Evolutionary conservation across 2,329 filamentous ascomycete genomes (phyloP), one percentile per base, ranked within the genome.

Genomic region (Sarocladiaceae sp.): DNA sequence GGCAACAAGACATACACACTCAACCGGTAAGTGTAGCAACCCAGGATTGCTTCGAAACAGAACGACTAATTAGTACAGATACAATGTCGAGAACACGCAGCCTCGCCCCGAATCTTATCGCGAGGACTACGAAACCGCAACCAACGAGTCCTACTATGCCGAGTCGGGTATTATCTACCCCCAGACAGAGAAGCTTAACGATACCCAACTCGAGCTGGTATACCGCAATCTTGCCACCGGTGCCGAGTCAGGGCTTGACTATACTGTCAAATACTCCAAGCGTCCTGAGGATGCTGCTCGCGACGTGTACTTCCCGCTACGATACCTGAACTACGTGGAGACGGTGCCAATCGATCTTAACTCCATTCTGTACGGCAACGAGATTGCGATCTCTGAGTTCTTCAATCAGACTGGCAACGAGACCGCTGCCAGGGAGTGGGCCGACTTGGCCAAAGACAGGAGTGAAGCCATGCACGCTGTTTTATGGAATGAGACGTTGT

Each of bases 171-270:
- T 78, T 40, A 76, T 83, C 56, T 86, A 84, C 60, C 78, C 80
- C 1, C 73, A 76, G 49, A 71, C 63, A 0, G 62, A 66, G 11
- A 58, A 72, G 2, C 74, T 86, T 15, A 80, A 76, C 56, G 74
- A 79, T 3, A 69, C 73, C 0, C 66, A 84, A 56, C 75, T 75
- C 55, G 76, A 70, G 1, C 61, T 62, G 0, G 66, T 87, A 4
- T 88, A 87, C 59, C 70, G 76, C 25, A 81, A 87, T 59, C 71
- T 88, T 2, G 84, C 84, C 17, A 78, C 77, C 13, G 83, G 83
- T 12, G 84, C 84, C 18, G 84, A 87, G 64, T 81, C 77, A 4
- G 84, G 84, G 25, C 82, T 80, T 77, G 84, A 88, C 62, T 88
- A 86, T 59, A 71, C 67, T 8, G 67, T 76, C 1, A 77, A 84